These are phyloP conservation scores for Dianthus caryophyllus DNA, from an alignment of 148 eudicot species.

Conservation along the genomic window DNA sequence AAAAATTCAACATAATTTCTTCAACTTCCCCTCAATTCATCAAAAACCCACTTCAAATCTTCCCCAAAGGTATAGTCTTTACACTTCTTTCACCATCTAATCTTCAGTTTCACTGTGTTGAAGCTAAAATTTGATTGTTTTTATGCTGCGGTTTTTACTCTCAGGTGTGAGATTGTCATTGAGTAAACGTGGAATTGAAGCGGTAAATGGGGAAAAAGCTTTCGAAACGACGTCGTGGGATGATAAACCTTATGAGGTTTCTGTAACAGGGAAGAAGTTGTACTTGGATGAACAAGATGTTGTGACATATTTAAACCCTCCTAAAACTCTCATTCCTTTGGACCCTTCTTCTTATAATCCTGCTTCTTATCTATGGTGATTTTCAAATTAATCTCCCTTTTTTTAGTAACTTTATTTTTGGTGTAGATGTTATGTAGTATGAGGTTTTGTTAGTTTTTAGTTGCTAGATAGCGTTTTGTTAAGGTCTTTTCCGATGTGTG, in stretches of 20 bases:
- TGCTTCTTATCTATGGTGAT: conserved; percentile 73
- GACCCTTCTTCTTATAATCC: conserved; percentile 71
- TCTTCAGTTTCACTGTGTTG: not conserved
- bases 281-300: conserved; percentile 70
- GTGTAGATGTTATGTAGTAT: no score
- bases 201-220: conserved; percentile 23
- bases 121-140: not conserved
- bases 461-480: no score
- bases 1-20: not conserved
- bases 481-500: no score
- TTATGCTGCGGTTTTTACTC: not conserved
- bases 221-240: conserved; percentile 39
- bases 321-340: conserved; percentile 58
- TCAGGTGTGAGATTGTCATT: conserved; percentile 12
- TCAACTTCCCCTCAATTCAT: conserved; percentile 20
- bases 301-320: conserved; percentile 66
- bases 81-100: not conserved
- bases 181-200: conserved; percentile 1
- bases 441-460: no score
- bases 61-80: conserved; percentile 25
- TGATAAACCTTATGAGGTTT: conserved; percentile 41
- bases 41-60: conserved; percentile 22
- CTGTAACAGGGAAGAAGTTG: conserved; percentile 39
- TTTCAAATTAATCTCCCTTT: not conserved
- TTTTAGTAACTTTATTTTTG: no score